Evolutionary conservation across 129 eudicot species (phyloP), one percentile per base, ranked within the genome.

Genomic region (Centaurea solstitialis): DNA sequence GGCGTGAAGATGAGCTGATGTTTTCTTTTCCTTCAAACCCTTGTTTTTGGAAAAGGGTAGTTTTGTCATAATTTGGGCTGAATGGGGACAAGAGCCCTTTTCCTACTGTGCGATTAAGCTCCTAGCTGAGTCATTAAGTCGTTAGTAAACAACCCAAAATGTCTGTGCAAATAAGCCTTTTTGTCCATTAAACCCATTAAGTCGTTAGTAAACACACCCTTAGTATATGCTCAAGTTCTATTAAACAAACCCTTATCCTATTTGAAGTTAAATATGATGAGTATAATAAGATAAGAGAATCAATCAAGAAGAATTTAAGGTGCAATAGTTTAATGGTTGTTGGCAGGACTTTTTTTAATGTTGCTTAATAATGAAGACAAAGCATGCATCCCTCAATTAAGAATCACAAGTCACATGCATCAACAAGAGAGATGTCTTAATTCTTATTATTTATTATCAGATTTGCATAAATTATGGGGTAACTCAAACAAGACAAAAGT

Each of bases 351-450:
- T 57, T 57, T 26, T n/a, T 17, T 17, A 57, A 41, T 57, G 64
- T 57, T 57, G 65, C 65, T 57, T 57, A 57, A 57, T 57, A 57
- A 57, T 57, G 2, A 57, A 57, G 65, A 57, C 65, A 57, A 57
- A 57, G 65, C 65, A 57, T 57, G 65, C 65, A 57, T 53, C 64
- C 64, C 64, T 53, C 64, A 53, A 53, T 57, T 57, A 57, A 57
- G 65, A 57, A 57, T 57, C 65, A 53, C 62, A 53, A 53, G 62
- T 53, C 62, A 57, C 65, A 57, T 57, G 65, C 65, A 57, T 57
- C 64, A 17, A 53, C 21, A 53, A 53, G 21, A 53, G 57, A 45
- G 64, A 57, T n/a, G 65, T 57, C 65, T 57, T 57, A 57, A 17
- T 17, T 57, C 65, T 57, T 57, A 57, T 57, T 17, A n/a, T 57